Evolutionary conservation across 2,329 filamentous ascomycete species (phyloP), one percentile per base, ranked within the genome.

Genomic region (Arthroderma sp.): DNA sequence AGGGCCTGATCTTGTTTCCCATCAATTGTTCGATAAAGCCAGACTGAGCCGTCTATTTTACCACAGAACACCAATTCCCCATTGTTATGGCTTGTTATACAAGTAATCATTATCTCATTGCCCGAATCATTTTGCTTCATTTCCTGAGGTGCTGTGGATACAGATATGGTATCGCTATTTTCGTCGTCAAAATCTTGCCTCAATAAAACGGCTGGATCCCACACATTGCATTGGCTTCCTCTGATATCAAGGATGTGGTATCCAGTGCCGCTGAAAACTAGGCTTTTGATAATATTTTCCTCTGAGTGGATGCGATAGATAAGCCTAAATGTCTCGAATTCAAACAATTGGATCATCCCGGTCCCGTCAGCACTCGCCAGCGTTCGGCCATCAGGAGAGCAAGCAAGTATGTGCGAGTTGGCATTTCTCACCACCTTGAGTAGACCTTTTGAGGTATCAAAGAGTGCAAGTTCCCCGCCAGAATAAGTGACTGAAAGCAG

Each of bases 161-260:
- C 15, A 22, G 15, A 22, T 22, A 22, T 22, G 15, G 15, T 22
- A 22, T 22, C 15, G 15, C 15, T 22, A 22, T 22, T 22, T 22
- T 22, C 15, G 15, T 22, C 15, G 15, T 22, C 15, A 22, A 22
- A 22, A 3, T 22, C 15, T 22, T 22, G 15, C 15, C 15, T 22
- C 15, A 22, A 22, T 22, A 22, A 22, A 22, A 22, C 56, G 2
- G 55, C 46, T 9, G 62, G 62, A 5, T 60, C 61, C 64, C 64
- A 66, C 3, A 66, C 53, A n/a, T 57, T 52, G 36, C 54, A 60
- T 39, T 60, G 58, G 3, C 49, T 51, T 8, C 52, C 54, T 38
- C 55, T 52, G 5, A 65, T 53, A 36, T 65, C 60, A 36, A 62
- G 37, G 43, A 66, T 56, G 5, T 58, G 56, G 5, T 54, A 45